Percentiles rank a stretch among this genome's conserved stretches.
These are phyloP conservation scores for Aurantiochytrium sp. DNA, from an alignment of 108 stramenopile genomes.

Conservation along the genomic window DNA sequence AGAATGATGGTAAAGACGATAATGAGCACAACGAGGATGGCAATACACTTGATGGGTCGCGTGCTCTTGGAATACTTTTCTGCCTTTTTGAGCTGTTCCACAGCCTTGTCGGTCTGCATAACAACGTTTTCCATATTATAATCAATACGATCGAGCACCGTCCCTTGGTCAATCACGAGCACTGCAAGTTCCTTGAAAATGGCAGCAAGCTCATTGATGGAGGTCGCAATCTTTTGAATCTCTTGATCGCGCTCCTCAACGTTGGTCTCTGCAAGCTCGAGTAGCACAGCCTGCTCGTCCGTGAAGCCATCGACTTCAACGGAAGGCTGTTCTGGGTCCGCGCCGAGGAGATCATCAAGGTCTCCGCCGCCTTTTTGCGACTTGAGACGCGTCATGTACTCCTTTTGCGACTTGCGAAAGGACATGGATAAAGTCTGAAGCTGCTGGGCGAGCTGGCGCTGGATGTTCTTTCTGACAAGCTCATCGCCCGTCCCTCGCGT, in stretches of 20 bases:
- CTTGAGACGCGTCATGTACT: conserved; percentile 81
- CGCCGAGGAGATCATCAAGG: conserved; percentile 46
- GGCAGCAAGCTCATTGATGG: conserved; percentile 88
- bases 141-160: conserved; percentile 98
- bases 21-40: conserved; percentile 35
- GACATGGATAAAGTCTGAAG: conserved; percentile 75
- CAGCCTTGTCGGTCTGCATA: conserved; percentile 91
- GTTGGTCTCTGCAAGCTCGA: conserved; percentile 40
- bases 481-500: conserved; percentile 22
- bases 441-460: conserved; percentile 76
- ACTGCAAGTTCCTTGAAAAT: conserved; percentile 99
- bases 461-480: conserved; percentile 46
- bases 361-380: conserved; percentile 76
- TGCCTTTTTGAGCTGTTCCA: conserved; percentile 87
- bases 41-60: conserved; percentile 55
- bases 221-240: conserved; percentile 76
- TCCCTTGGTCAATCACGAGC: conserved; percentile 99
- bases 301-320: background rate
- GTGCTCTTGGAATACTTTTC: conserved; percentile 94
- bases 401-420: conserved; percentile 87
- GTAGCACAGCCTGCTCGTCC: conserved; percentile 30
- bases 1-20: conserved; percentile 36
- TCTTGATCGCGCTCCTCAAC: conserved; percentile 49
- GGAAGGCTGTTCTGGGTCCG: background rate
- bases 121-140: conserved; percentile 99